Conservation (phyloP, 129 eudicot species). For the Kitagawia praeruptora region DNA sequence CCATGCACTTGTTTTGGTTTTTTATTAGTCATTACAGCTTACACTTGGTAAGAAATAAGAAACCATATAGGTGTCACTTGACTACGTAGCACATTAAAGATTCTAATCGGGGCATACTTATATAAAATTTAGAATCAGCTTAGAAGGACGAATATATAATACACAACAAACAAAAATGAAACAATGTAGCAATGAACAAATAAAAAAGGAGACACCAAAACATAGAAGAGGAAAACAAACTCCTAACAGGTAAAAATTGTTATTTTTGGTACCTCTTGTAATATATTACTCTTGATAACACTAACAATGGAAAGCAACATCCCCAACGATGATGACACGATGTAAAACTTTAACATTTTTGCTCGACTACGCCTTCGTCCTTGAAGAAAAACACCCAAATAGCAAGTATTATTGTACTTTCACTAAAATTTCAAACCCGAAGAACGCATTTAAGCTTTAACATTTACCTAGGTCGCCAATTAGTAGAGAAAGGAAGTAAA, state of each 20-base stretch:
- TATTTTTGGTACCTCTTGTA: conserved; percentile 31
- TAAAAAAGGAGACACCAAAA: too few relatives aligned
- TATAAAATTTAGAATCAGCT: background rate
- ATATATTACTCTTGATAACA: conserved; percentile 22
- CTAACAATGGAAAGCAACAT: conserved; percentile 30
- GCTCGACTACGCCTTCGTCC: conserved; percentile 68
- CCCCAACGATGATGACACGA: conserved; percentile 40
- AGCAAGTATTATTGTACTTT: background rate
- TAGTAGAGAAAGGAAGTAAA: conserved; percentile 44
- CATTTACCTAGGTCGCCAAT: conserved; percentile 64
- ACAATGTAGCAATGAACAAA: too few relatives aligned
- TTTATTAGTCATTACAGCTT: too few relatives aligned
- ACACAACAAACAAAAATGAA: background rate
- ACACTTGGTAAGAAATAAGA: background rate
- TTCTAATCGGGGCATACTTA: background rate
- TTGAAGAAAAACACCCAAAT: conserved; percentile 19
- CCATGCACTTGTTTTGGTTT: too few relatives aligned
- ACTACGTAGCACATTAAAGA: background rate
- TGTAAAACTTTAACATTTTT: conserved; percentile 42
- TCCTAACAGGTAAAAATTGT: background rate
- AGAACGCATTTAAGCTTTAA: background rate
- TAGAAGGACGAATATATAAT: background rate
- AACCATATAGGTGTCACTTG: background rate
- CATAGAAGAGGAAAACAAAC: background rate
- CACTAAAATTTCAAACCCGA: conserved; percentile 1